These are phyloP conservation scores for Blastocystis sp. DNA, from an alignment of 352 stramenopile genomes.

Conservation along the genomic window DNA sequence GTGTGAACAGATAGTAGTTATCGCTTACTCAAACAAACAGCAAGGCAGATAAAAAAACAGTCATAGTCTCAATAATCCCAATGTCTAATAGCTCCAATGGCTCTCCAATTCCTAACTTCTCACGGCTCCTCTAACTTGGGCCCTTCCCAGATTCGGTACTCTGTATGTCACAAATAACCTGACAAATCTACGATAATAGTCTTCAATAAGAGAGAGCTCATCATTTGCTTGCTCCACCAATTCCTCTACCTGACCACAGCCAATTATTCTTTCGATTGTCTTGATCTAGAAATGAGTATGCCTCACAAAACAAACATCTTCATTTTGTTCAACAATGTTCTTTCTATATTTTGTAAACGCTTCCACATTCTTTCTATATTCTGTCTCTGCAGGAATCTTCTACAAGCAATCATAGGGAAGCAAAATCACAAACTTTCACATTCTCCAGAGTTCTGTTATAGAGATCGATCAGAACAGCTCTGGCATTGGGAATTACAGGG, in stretches of 20 bases:
- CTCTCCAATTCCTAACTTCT: background rate
- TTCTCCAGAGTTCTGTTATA: slow-evolving; percentile 60
- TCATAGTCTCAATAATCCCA: too few species aligned
- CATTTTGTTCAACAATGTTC: slow-evolving; percentile 44
- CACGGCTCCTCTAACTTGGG: slow-evolving; percentile 26
- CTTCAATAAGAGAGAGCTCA: slow-evolving; percentile 57
- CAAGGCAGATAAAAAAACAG: too few species aligned
- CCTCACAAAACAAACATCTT: background rate
- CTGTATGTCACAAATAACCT: background rate
- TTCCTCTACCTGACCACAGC: slow-evolving; percentile 57
- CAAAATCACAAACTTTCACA: background rate
- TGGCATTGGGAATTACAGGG: slow-evolving; percentile 59
- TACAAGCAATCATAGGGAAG: background rate
- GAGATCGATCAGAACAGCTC: slow-evolving; percentile 20
- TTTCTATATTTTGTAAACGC: slow-evolving; percentile 61
- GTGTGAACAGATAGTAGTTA: background rate
- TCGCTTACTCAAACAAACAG: too few species aligned
- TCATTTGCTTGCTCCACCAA: slow-evolving; percentile 59
- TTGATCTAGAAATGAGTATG: slow-evolving; percentile 13
- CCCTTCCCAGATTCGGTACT: slow-evolving; percentile 55
- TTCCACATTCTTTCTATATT: slow-evolving; percentile 63
- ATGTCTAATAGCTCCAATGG: too few species aligned
- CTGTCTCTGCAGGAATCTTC: slow-evolving; percentile 53
- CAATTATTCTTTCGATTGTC: slow-evolving; percentile 51
- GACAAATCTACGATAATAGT: slow-evolving; percentile 38